These are phyloP conservation scores for Leccinum holopus DNA, from an alignment of 1,284 basidiomycete genomes.

Conservation along the genomic window DNA sequence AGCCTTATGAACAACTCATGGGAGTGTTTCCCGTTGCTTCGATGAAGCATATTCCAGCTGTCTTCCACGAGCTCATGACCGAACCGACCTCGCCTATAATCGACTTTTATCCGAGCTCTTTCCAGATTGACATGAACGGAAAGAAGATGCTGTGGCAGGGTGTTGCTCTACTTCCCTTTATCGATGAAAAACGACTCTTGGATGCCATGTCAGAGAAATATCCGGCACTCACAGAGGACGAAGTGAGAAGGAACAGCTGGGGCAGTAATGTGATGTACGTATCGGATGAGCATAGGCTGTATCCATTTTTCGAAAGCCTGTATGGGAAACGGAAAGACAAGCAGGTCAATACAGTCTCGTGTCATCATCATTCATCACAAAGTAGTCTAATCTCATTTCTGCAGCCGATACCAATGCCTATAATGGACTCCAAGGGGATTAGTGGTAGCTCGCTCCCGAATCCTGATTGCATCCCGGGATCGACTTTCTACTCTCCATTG, in stretches of 20 bases:
- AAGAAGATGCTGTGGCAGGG: constrained; percentile 99
- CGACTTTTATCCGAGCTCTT: constrained; percentile 93
- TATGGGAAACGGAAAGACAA: constrained; percentile 86
- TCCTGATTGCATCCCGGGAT: constrained; percentile 87
- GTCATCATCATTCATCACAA: background rate
- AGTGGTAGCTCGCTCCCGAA: constrained; percentile 81
- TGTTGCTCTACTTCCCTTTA: constrained; percentile 95
- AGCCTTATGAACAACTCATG: constrained; percentile 97
- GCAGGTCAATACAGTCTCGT: constrained; percentile 55
- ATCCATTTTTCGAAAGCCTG: constrained; percentile 82
- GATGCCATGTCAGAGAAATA: constrained; percentile 81
- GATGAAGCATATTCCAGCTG: constrained; percentile 76
- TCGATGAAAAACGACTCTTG: constrained; percentile 83
- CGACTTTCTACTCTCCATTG: constrained; percentile 83
- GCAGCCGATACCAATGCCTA: constrained; percentile 70
- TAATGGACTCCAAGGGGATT: constrained; percentile 73
- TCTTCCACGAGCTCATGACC: constrained; percentile 90
- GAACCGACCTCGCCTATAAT: constrained; percentile 88
- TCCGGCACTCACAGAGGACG: constrained; percentile 74
- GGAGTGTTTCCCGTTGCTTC: constrained; percentile 86
- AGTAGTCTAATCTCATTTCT: constrained; percentile 17
- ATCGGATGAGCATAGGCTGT: constrained; percentile 81
- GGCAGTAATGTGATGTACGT: constrained; percentile 87
- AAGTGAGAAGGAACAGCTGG: constrained; percentile 81
- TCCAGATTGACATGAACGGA: constrained; percentile 99